phyloP scores from a whole-genome alignment of 2,329 filamentous ascomycete genomes.

The Apiospora aurea region DNA sequence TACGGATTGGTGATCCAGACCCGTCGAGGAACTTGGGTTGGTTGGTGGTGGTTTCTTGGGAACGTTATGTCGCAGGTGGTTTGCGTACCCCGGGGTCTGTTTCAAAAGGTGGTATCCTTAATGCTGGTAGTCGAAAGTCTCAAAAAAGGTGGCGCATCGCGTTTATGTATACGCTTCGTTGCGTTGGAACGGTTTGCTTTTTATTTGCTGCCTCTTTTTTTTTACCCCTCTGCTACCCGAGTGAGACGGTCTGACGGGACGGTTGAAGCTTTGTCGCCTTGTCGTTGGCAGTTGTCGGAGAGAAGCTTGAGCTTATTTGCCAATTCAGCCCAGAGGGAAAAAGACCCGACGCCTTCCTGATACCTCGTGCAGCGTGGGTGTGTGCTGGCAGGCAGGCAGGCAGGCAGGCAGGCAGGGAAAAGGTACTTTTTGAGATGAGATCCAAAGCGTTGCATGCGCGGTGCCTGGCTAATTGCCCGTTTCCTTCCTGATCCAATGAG shows the following conservation, averaged over 20 bases:
- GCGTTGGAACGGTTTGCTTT: constrained; percentile 5
- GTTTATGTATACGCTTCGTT: constrained; percentile 10
- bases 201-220: neutral
- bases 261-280: constrained; percentile 5
- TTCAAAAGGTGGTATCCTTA: constrained; percentile 21
- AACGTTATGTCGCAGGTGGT: constrained; percentile 15
- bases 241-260: constrained; percentile 18
- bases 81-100: constrained; percentile 19
- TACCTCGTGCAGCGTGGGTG: neutral
- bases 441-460: neutral
- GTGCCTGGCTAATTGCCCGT: constrained; percentile 12
- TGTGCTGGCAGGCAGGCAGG: neutral
- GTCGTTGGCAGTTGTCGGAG: neutral
- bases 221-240: neutral
- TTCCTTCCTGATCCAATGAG: constrained; percentile 2
- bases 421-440: constrained; percentile 5
- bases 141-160: constrained; percentile 20
- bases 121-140: constrained; percentile 13
- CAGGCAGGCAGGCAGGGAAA: neutral
- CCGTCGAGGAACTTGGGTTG: constrained; percentile 10
- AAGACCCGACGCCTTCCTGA: neutral
- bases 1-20: neutral
- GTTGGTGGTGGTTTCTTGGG: constrained; percentile 2
- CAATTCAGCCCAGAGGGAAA: neutral
- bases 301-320: constrained; percentile 20